These are phyloP conservation scores for Hydnum rufescens DNA, from an alignment of 768 basidiomycete genomes.

Conservation along the genomic window DNA sequence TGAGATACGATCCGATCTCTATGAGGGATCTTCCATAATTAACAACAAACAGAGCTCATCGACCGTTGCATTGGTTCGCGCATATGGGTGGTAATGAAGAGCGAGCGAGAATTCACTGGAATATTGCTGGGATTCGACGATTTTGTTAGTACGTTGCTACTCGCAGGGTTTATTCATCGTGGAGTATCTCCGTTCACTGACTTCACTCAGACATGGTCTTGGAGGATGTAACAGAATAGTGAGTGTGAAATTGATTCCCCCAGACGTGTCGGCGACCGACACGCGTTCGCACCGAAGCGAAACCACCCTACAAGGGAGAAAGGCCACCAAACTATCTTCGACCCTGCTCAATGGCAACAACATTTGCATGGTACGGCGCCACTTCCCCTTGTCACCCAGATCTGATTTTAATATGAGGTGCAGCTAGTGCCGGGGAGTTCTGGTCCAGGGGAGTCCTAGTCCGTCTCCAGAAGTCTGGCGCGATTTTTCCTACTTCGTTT, in stretches of 20 bases:
- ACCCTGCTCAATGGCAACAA: conserved; percentile 88
- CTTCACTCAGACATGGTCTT: conserved; percentile 63
- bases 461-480: neutral
- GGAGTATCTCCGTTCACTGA: neutral
- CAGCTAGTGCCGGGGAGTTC: neutral
- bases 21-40: neutral
- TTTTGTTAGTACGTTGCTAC: conserved; percentile 77
- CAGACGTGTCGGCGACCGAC: too few species aligned
- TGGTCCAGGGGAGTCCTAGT: neutral
- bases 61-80: conserved; percentile 93
- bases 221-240: conserved; percentile 96
- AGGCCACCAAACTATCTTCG: conserved; percentile 65
- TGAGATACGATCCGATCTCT: neutral
- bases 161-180: neutral
- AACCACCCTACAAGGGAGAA: conserved; percentile 57
- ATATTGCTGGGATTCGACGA: conserved; percentile 93
- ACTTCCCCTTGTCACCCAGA: neutral
- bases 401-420: too few species aligned
- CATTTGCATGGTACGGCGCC: conserved; percentile 69
- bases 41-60: conserved; percentile 50
- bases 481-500: too few species aligned
- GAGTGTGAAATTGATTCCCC: conserved; percentile 17
- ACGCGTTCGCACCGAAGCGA: too few species aligned
- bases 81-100: conserved; percentile 98
- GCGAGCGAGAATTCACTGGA: conserved; percentile 89